phyloP scores from a whole-genome alignment of 2,329 filamentous ascomycete species.

The Pseudogymnoascus sp. region DNA sequence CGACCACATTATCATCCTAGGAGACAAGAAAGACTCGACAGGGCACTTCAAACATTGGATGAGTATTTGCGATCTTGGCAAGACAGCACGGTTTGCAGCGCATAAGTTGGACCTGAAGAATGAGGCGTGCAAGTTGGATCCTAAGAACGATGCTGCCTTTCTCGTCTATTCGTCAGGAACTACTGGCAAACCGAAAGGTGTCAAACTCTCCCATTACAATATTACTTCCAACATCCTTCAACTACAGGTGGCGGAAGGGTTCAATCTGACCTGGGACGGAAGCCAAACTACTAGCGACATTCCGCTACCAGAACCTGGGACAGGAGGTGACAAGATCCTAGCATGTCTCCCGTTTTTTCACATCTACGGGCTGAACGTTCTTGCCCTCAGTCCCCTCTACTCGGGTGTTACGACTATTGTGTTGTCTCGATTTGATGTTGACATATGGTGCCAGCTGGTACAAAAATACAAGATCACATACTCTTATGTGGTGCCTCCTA shows the following conservation, averaged over 20 bases:
- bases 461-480: slow-evolving; percentile 67
- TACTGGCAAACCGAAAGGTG: slow-evolving; percentile 77
- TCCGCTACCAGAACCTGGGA: slow-evolving; percentile 36
- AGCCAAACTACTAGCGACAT: slow-evolving; percentile 57
- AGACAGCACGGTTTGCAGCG: slow-evolving; percentile 52
- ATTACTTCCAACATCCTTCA: slow-evolving; percentile 32
- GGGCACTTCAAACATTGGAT: slow-evolving; percentile 56
- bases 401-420: slow-evolving; percentile 57
- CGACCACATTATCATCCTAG: slow-evolving; percentile 64
- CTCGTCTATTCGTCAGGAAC: slow-evolving; percentile 76
- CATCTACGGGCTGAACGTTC: slow-evolving; percentile 67
- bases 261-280: slow-evolving; percentile 48
- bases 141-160: slow-evolving; percentile 43
- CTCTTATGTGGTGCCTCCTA: slow-evolving; percentile 71
- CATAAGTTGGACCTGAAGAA: slow-evolving; percentile 46
- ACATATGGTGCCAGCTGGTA: slow-evolving; percentile 65
- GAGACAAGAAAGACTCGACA: slow-evolving; percentile 51
- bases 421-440: slow-evolving; percentile 69
- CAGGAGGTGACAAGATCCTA: slow-evolving; percentile 51
- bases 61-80: slow-evolving; percentile 52
- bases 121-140: too few species aligned
- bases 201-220: slow-evolving; percentile 41
- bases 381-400: slow-evolving; percentile 58
- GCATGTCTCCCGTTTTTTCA: slow-evolving; percentile 87
- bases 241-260: slow-evolving; percentile 41